Evolutionary conservation across 805 yeast species (phyloP).

Genomic region (Candida alai): DNA sequence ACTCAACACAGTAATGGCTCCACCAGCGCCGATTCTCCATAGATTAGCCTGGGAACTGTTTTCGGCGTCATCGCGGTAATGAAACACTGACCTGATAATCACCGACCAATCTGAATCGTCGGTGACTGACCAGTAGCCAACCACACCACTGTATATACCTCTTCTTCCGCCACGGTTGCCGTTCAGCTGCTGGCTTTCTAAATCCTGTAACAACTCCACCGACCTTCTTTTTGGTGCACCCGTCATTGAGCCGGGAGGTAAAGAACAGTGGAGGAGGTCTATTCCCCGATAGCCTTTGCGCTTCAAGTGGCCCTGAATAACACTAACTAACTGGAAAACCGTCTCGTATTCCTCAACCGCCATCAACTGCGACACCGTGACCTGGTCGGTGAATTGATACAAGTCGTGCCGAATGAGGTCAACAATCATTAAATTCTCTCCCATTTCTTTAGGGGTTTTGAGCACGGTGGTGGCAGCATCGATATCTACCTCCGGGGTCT

Average conservation of each 20-base stretch:
- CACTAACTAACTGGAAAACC: conserved; percentile 88
- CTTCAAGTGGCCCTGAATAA: conserved; percentile 62
- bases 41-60: conserved; percentile 19
- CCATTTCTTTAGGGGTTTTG: conserved; percentile 86
- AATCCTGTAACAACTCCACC: conserved; percentile 68
- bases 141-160: conserved; percentile 91
- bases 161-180: conserved; percentile 45
- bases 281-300: conserved; percentile 54
- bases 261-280: conserved; percentile 69
- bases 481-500: conserved; percentile 48
- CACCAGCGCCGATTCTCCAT: conserved; percentile 97
- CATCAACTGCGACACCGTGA: conserved; percentile 78
- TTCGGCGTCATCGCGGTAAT: conserved; percentile 49
- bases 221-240: conserved; percentile 97
- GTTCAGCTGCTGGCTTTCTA: conserved; percentile 45
- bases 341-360: conserved; percentile 87
- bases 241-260: conserved; percentile 99
- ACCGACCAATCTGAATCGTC: conserved; percentile 96
- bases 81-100: conserved; percentile 77
- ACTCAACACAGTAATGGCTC: conserved; percentile 91
- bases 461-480: conserved; percentile 62
- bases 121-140: conserved; percentile 90
- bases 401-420: conserved; percentile 93
- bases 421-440: conserved; percentile 95
- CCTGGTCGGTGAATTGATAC: conserved; percentile 59